Base-by-base conservation (phyloP, 1,284 basidiomycete genomes). In the Apiotrichum veenhuisii region DNA sequence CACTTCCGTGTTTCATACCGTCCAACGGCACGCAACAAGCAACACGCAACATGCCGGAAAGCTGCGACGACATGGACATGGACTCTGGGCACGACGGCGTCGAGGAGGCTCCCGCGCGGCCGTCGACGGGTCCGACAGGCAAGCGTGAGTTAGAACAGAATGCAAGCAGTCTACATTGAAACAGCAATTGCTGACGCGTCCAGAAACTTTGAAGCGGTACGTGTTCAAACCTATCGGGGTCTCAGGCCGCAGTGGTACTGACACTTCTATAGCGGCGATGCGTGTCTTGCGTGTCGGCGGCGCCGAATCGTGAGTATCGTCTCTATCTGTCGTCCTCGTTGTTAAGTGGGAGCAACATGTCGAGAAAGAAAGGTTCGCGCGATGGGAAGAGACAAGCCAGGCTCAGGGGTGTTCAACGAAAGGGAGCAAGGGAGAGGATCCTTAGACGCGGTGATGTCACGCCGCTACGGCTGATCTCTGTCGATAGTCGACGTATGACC, bases 261-360 rank as follows among this genome's bases (percentile, higher is more conserved):
- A 33, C 37, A 14, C 20, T 30, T 7, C 11, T 22, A 7, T 50
- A 66, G 64, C 30, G 64, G 66, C 20, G 64, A 67, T 45, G 68
- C 68, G 11, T 67, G 68, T 49, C 51, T 69, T 38, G 60, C 62
- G 10, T 69, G 68, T 36, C 62, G 68, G 7, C 54, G 58, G n/a
- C 62, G 68, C 1, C 62, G 66, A 40, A 65, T 69, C 15, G 66
- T 67, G 52, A 56, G 55, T 65, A 10, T 33, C n/a, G n/a, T n/a
- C n/a, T 33, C 18, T 11, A 18, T 30, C 2, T 15, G 14, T 15
- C 25, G 23, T 8, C 10, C 12, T 25, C 12, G 11, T 9, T 42
- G 14, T 14, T 23, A 25, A 25, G 11, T 15, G 20, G 40, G 40
- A 22, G 37, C 37, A n/a, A 17, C 17, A 18, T 18, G 37, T 17